Percentiles rank a stretch among this genome's conserved stretches.
Evolutionary conservation across 257 asterid species (phyloP).

Genomic region (Misopates orontium): DNA sequence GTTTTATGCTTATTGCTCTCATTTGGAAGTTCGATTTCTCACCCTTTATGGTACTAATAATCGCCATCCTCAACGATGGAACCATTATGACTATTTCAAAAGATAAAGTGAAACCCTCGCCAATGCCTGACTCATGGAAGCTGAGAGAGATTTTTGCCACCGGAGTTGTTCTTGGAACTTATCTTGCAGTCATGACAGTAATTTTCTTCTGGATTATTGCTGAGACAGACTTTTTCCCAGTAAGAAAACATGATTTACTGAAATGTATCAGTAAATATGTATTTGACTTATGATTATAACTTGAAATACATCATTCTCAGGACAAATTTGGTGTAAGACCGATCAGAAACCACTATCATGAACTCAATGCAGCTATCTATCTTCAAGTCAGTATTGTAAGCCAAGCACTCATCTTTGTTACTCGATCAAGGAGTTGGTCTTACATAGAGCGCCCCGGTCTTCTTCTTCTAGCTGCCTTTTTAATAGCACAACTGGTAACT

Average conservation of each 20-base stretch:
- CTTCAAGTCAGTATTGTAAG: conserved; percentile 67
- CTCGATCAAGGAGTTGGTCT: conserved; percentile 64
- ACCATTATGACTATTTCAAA: conserved; percentile 66
- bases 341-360: conserved; percentile 33
- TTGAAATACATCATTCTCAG: conserved; percentile 24
- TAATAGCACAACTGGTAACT: conserved; percentile 50
- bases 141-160: conserved; percentile 64
- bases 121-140: conserved; percentile 65
- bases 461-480: conserved; percentile 46
- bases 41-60: conserved; percentile 65
- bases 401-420: conserved; percentile 65
- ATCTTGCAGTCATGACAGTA: conserved; percentile 61
- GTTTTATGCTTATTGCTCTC: conserved; percentile 59
- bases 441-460: conserved; percentile 53
- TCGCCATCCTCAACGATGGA: conserved; percentile 64
- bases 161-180: conserved; percentile 60
- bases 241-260: conserved; percentile 10
- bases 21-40: conserved; percentile 70
- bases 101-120: conserved; percentile 62
- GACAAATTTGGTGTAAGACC: conserved; percentile 45
- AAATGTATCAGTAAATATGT: neutral
- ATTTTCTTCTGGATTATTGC: conserved; percentile 55
- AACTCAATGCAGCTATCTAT: conserved; percentile 53
- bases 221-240: conserved; percentile 46
- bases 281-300: neutral